Base-by-base conservation (phyloP, 2,329 filamentous ascomycete genomes). In the Penicillium sp. region DNA sequence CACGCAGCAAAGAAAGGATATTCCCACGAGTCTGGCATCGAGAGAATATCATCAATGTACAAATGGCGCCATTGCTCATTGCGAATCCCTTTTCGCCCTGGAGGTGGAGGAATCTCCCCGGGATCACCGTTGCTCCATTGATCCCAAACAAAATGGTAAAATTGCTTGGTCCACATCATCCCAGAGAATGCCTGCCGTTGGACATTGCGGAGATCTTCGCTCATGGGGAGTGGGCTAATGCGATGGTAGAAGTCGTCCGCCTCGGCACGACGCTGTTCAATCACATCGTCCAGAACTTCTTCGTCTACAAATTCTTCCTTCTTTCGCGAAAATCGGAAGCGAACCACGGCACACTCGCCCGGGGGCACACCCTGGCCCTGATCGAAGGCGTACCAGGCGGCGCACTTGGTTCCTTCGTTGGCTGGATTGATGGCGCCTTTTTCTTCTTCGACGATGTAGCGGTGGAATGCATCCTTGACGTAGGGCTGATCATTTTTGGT, bases 101-200 rank as follows among this genome's bases (percentile, higher is more conserved):
- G 72, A 1, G 90, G 90, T 16, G 92, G 92, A 20, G 90, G 85
- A 29, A 89, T 87, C 72, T 89, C 86, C 32, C 75, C 76, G 8
- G 89, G 89, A 59, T 96, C 90, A 35, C 90, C 90, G 48, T 94
- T 94, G 16, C 89, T 88, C 90, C 90, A 96, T 60, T 96, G 85
- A 49, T 96, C 89, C 87, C 88, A 95, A 54, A 96, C 80, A 64
- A 96, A 95, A 60, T 93, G 79, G 64, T 96, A 96, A 67, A 87
- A 86, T 63, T 96, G 90, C 65, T 96, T 96, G 47, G 84, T 93
- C 90, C 90, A 96, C 75, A 96, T 83, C 90, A 96, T 96, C 37
- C 92, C 90, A 0, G 89, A 82, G 50, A 95, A 84, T 3, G 90
- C 92, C 63, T 95, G 89, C 51, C 90, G 79, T 67, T 96, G 92